These are phyloP conservation scores for Neotropicomus parvogracilis DNA, from an alignment of 1,284 basidiomycete species.

Conservation along the genomic window DNA sequence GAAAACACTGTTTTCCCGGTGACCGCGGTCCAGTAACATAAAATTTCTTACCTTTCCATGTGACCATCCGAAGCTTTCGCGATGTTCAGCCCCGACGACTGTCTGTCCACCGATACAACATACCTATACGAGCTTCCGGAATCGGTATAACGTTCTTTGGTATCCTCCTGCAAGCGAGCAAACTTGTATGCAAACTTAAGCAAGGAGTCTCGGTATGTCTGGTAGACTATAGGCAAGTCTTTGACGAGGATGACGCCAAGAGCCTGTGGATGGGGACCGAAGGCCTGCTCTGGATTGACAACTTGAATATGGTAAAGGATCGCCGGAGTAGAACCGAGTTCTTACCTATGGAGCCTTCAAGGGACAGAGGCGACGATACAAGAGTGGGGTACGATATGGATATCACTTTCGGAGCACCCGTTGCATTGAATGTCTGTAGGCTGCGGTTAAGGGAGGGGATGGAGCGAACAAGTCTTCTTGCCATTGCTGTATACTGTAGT, in stretches of 20 bases:
- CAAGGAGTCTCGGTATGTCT: slow-evolving; percentile 59
- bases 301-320: neutral
- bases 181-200: slow-evolving; percentile 73
- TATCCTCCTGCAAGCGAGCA: slow-evolving; percentile 60
- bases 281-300: slow-evolving; percentile 59
- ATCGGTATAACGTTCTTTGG: slow-evolving; percentile 71
- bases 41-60: slow-evolving; percentile 70
- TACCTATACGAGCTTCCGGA: slow-evolving; percentile 68
- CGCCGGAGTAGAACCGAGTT: slow-evolving; percentile 1
- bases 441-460: slow-evolving; percentile 8
- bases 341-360: slow-evolving; percentile 62
- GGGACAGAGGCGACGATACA: slow-evolving; percentile 52
- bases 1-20: neutral
- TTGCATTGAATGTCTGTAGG: slow-evolving; percentile 33
- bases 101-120: slow-evolving; percentile 12
- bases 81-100: slow-evolving; percentile 6
- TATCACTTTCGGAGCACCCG: slow-evolving; percentile 58
- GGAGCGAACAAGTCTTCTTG: slow-evolving; percentile 10
- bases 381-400: slow-evolving; percentile 67
- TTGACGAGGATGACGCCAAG: slow-evolving; percentile 79
- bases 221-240: slow-evolving; percentile 72
- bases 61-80: slow-evolving; percentile 84
- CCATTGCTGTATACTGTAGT: too few species aligned
- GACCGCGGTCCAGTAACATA: neutral
- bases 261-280: slow-evolving; percentile 72